These are phyloP conservation scores for Magnusiomyces sp. DNA, from an alignment of 1,139 yeast species.

Conservation along the genomic window DNA sequence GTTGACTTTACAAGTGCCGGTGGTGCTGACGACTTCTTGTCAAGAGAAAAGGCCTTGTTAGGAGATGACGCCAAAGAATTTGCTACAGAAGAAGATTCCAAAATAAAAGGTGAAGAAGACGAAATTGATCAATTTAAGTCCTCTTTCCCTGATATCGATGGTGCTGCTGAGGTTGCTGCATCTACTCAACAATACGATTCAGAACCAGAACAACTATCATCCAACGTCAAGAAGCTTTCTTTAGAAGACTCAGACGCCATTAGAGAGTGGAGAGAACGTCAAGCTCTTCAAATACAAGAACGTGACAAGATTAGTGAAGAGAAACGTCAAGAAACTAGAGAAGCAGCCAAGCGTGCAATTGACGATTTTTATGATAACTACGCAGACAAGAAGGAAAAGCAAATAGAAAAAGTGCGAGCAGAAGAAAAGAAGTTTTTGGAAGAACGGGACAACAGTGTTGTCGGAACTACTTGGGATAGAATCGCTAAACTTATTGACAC, in stretches of 20 bases:
- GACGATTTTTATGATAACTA: slow-evolving; percentile 94
- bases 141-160: slow-evolving; percentile 38
- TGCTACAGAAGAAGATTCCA: slow-evolving; percentile 57
- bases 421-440: slow-evolving; percentile 61
- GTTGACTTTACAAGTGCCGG: slow-evolving; percentile 31
- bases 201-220: background rate
- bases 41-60: slow-evolving; percentile 75
- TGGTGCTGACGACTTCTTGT: slow-evolving; percentile 53
- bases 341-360: slow-evolving; percentile 76
- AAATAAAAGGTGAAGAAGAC: slow-evolving; percentile 45
- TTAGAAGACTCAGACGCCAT: slow-evolving; percentile 31
- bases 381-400: slow-evolving; percentile 73
- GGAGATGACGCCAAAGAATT: slow-evolving; percentile 69
- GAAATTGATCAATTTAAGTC: slow-evolving; percentile 38
- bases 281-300: slow-evolving; percentile 70
- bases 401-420: slow-evolving; percentile 54
- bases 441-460: slow-evolving; percentile 70
- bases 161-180: background rate
- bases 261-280: slow-evolving; percentile 74
- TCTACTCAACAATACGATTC: slow-evolving; percentile 5
- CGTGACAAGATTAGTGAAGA: slow-evolving; percentile 67
- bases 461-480: slow-evolving; percentile 82
- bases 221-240: slow-evolving; percentile 21
- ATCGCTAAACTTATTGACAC: slow-evolving; percentile 46
- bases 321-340: slow-evolving; percentile 59